Base-by-base conservation (phyloP, 805 yeast species). In the Priceomyces medius region DNA sequence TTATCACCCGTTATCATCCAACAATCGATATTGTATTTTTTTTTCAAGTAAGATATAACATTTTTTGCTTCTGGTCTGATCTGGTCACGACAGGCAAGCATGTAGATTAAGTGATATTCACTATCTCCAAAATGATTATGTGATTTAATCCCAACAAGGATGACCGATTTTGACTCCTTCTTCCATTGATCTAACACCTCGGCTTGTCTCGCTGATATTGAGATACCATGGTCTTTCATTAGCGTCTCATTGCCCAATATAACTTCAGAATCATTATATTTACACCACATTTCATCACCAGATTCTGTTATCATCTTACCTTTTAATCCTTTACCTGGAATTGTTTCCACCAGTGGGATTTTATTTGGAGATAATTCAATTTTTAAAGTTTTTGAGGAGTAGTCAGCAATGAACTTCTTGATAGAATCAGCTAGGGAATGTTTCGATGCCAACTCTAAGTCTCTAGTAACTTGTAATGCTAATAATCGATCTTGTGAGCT, bases 1-100 rank as follows among this genome's bases (percentile, higher is more conserved):
- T 83, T 83, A 56, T 85, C 93, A 16, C 93, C 93, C 3, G 88
- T 79, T 31, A 85, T 79, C 86, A 85, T 82, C 81, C 85, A 85
- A 38, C 84, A 75, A 17, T 74, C 73, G 14, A 84, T 75, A 4
- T 74, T 72, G 9, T 79, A 55, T 5, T 63, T 61, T 6, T 63
- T 51, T 20, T 59, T 56, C 5, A 68, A 55, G 31, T 45, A 54
- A 14, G 48, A 40, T 14, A 85, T 66, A 0, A 83, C 83, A 16
- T 51, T 50, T 26, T 64, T 67, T 2, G 88, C 69, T 54, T 85
- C 93, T 0, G 74, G 68, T 46, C 84, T 57, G 4, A 79, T 55
- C 41, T 75, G 73, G 55, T 85, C 91, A 35, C 86, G 72, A 24
- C 81, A 80, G 3, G 79, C 84, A 46, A 81, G 48, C 42, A 78